Percentiles rank a stretch among this genome's conserved stretches.
Evolutionary conservation across 768 basidiomycete species (phyloP).

Genomic region (Russula griseocarnosa): DNA sequence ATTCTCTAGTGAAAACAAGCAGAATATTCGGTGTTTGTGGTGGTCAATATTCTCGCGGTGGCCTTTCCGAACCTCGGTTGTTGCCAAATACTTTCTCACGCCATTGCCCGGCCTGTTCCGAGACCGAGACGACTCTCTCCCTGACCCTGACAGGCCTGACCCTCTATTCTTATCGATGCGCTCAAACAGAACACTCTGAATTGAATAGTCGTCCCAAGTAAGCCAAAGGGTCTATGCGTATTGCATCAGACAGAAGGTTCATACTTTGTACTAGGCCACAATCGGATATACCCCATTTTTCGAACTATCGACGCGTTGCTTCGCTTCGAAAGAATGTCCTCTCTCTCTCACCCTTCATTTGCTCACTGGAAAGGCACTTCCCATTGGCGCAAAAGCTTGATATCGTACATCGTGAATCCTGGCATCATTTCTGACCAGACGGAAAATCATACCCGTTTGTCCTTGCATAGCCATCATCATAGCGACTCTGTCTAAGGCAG

Average conservation of each 20-base stretch:
- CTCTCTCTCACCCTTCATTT: not conserved
- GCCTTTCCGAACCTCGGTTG: conserved; percentile 4
- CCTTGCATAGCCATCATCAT: not conserved
- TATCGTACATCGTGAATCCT: not conserved
- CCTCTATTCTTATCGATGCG: not conserved
- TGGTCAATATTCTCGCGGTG: not conserved
- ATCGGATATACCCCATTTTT: not conserved
- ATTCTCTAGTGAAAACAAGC: not conserved
- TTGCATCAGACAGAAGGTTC: not conserved
- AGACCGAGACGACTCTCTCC: no score
- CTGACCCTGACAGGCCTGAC: no score
- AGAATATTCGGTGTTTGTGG: conserved; percentile 13
- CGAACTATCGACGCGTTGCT: not conserved
- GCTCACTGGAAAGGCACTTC: not conserved
- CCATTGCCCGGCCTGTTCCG: not conserved
- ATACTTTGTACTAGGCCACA: not conserved
- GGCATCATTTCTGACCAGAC: not conserved
- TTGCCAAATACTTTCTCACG: conserved; percentile 17
- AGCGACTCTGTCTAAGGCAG: not conserved
- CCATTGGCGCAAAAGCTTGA: not conserved
- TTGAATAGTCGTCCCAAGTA: not conserved
- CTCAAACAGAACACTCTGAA: not conserved
- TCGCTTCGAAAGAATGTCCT: not conserved
- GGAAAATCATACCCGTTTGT: not conserved
- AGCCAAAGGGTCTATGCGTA: not conserved